Evolutionary conservation across 176 grass and related monocot genomes (phyloP), one percentile per base, ranked within the genome.

Genomic region (Aegilops speltoides): DNA sequence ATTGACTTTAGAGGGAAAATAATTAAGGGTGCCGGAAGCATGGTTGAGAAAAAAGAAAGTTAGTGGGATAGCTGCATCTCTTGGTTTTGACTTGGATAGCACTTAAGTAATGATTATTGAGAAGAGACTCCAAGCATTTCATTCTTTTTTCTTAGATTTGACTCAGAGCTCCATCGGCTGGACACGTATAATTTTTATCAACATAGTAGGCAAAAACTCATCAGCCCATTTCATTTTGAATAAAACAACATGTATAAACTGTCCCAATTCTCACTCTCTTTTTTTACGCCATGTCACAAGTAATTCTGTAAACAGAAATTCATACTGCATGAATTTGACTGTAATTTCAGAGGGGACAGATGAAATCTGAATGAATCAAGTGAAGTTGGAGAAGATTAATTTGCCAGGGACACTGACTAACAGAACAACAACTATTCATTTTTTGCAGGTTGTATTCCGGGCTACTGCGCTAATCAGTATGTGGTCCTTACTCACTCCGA

Each of bases 1-100:
- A 75, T 89, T 89, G 88, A 81, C 88, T 76, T 89, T 65, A 41
- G 31, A 31, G 20, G 10, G 20, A 5, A 5, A 46, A 82, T 38
- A 76, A 37, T 20, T 40, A 45, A 8, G 26, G 19, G 16, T 48
- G 66, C 48, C 64, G 52, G 37, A 89, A 62, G 11, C 36, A 36
- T 69, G 61, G 56, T 73, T 76, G 2, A 40, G 25, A 41, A 23
- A 41, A 81, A 60, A 20, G 33, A 68, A 70, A 26, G 36, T 46
- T 82, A 8, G 22, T 63, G 12, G 1, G 40, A 26, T 4, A 15
- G n/a, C 10, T 45, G 10, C 48, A 63, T 86, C 26, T 63, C 17
- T 54, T 82, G 63, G 69, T 64, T 82, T 82, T 90, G 88, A 90
- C 84, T 86, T 86, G 62, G 16, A 14, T 40, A 73, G 38, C 78